These are phyloP conservation scores for Seiridium cupressi DNA, from an alignment of 2,329 filamentous ascomycete genomes.

Conservation along the genomic window DNA sequence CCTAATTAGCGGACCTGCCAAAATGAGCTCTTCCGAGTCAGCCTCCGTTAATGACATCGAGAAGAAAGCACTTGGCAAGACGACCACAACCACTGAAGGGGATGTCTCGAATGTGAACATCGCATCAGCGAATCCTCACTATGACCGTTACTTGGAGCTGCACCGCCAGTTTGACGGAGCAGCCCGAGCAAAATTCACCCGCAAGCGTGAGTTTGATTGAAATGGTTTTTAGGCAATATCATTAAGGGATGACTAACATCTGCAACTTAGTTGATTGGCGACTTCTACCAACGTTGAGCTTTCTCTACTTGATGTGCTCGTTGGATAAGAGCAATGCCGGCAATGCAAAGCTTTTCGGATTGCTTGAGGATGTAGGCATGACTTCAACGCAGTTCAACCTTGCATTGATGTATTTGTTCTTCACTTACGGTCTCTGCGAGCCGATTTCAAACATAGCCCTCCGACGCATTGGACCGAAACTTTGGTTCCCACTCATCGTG, in stretches of 20 bases:
- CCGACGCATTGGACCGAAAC: constrained; percentile 35
- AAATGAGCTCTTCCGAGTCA: background rate
- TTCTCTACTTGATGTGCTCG: constrained; percentile 15
- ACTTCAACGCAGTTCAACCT: constrained; percentile 19
- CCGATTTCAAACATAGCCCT: constrained; percentile 26
- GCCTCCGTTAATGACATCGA: constrained; percentile 3
- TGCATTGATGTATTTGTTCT: constrained; percentile 30
- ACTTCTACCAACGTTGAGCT: constrained; percentile 12
- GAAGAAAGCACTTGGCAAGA: constrained; percentile 3
- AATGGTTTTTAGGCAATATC: background rate
- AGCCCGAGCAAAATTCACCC: background rate
- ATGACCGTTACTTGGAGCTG: constrained; percentile 13
- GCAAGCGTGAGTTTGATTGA: background rate
- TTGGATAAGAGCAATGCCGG: constrained; percentile 16
- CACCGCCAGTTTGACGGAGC: constrained; percentile 8
- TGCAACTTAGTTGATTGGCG: constrained; percentile 9
- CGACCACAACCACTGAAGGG: background rate
- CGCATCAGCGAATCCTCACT: constrained; percentile 6
- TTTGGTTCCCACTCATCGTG: constrained; percentile 20
- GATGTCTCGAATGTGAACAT: background rate
- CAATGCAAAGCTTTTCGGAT: constrained; percentile 16
- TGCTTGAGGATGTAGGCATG: constrained; percentile 16
- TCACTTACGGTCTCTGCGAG: constrained; percentile 20
- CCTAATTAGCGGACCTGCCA: background rate
- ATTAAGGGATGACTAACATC: too few relatives aligned